These are phyloP conservation scores for Fistulinella cinereoalba DNA, from an alignment of 1,284 basidiomycete genomes.

Conservation along the genomic window DNA sequence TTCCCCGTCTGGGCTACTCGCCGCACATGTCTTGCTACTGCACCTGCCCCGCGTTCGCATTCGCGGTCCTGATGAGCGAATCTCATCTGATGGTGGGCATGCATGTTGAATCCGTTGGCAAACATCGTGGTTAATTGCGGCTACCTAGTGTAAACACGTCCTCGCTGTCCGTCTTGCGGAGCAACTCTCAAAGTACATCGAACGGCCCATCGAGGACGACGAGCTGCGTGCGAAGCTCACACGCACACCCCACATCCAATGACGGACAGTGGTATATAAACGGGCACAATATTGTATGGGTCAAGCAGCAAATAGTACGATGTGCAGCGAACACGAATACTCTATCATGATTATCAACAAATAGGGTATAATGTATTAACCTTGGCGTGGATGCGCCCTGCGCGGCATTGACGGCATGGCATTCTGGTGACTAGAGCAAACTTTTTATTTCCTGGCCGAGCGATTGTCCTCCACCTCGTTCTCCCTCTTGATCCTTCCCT, in stretches of 20 bases:
- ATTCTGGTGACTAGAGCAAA: too few relatives aligned
- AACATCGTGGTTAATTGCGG: too few relatives aligned
- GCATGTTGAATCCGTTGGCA: too few relatives aligned
- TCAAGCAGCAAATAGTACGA: constrained; percentile 16
- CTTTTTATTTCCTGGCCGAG: constrained; percentile 5
- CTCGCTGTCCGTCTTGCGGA: constrained; percentile 62
- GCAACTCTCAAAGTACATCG: constrained; percentile 48
- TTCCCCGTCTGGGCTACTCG: constrained; percentile 46
- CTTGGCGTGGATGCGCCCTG: constrained; percentile 8
- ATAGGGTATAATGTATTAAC: constrained; percentile 28
- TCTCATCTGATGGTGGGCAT: constrained; percentile 62
- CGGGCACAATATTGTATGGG: too few relatives aligned
- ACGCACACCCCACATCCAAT: constrained; percentile 16
- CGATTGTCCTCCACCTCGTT: constrained; percentile 15
- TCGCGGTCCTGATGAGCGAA: constrained; percentile 55
- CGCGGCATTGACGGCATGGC: too few relatives aligned
- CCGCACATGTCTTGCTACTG: constrained; percentile 52
- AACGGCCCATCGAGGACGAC: constrained; percentile 45
- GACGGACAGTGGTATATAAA: too few relatives aligned
- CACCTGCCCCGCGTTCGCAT: constrained; percentile 70
- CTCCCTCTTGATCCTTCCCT: constrained; percentile 41
- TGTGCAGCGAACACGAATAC: constrained; percentile 5
- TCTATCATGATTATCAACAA: constrained; percentile 26
- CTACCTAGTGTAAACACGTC: constrained; percentile 68
- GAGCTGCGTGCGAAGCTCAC: constrained; percentile 43